Evolutionary conservation across 768 basidiomycete species (phyloP).

Genomic region (Mrakia gelida): DNA sequence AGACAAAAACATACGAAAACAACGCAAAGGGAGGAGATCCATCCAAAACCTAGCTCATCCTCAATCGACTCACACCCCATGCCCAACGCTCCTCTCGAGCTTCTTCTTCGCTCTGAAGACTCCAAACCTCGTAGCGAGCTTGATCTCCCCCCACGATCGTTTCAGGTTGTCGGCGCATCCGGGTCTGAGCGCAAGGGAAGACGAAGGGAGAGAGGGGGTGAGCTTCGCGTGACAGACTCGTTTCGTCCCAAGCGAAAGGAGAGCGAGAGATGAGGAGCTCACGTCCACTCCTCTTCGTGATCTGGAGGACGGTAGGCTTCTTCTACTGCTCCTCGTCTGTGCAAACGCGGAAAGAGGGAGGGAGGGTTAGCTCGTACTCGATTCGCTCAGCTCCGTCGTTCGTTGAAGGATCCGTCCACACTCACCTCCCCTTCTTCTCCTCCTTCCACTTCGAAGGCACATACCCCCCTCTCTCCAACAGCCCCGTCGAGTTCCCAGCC

Average conservation of each 20-base stretch:
- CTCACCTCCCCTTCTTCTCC: conserved; percentile 23
- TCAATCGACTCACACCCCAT: neutral
- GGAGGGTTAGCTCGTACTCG: too few species aligned
- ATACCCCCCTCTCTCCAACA: conserved; percentile 11
- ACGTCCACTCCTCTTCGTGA: conserved; percentile 29
- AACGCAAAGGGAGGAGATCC: neutral
- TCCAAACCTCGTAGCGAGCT: conserved; percentile 8
- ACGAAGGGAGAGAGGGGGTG: neutral
- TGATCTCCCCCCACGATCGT: conserved; percentile 24
- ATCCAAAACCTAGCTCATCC: too few species aligned
- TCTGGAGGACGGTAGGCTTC: conserved; percentile 26
- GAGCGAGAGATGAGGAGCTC: neutral
- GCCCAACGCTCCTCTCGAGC: conserved; percentile 25
- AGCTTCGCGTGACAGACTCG: neutral
- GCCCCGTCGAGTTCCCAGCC: neutral
- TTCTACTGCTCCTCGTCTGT: conserved; percentile 18
- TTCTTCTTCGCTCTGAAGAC: conserved; percentile 25
- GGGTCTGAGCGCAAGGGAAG: neutral
- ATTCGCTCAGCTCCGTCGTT: too few species aligned
- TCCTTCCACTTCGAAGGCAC: conserved; percentile 31
- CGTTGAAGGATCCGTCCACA: too few species aligned
- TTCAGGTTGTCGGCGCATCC: conserved; percentile 28
- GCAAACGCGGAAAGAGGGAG: too few species aligned
- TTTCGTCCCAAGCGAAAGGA: neutral
- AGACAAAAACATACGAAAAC: neutral